Evolutionary conservation across 2,329 filamentous ascomycete species (phyloP).

Genomic region (Alternaria novae-zelandiae): DNA sequence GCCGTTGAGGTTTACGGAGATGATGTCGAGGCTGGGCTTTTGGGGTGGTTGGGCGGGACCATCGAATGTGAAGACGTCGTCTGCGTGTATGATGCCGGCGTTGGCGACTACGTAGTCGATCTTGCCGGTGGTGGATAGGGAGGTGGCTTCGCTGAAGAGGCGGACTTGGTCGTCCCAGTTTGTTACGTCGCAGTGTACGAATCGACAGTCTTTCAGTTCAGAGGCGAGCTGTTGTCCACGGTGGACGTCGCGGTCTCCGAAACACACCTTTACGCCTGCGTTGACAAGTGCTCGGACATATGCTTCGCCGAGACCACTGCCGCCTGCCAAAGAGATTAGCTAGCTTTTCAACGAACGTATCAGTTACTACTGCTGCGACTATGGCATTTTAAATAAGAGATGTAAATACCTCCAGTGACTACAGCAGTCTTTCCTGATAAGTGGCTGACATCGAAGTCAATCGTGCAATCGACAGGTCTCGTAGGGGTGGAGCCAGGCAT

Average conservation of each 20-base stretch:
- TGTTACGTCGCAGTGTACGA: conserved; percentile 9
- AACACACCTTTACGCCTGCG: neutral
- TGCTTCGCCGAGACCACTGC: neutral
- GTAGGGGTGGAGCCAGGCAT: neutral
- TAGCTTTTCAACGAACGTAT: neutral
- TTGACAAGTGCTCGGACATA: neutral
- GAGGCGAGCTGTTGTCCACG: neutral
- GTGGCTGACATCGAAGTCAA: neutral
- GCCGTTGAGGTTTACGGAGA: conserved; percentile 3
- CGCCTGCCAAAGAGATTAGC: neutral
- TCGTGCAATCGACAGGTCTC: neutral
- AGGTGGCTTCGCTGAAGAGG: conserved; percentile 4
- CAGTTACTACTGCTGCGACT: neutral
- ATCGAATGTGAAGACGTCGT: conserved; percentile 14
- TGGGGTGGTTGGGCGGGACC: neutral
- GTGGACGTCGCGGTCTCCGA: neutral
- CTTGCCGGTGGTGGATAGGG: neutral
- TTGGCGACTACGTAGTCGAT: conserved; percentile 15
- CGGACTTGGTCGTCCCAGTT: conserved; percentile 16
- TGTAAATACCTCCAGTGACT: neutral
- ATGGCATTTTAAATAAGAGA: neutral
- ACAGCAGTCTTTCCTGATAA: neutral
- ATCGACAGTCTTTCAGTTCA: neutral
- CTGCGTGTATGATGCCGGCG: conserved; percentile 10
- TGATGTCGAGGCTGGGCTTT: conserved; percentile 4